Percentiles rank a stretch among this genome's conserved stretches.
Conservation (phyloP, 352 stramenopile genomes). For the Pythium insidiosum region DNA sequence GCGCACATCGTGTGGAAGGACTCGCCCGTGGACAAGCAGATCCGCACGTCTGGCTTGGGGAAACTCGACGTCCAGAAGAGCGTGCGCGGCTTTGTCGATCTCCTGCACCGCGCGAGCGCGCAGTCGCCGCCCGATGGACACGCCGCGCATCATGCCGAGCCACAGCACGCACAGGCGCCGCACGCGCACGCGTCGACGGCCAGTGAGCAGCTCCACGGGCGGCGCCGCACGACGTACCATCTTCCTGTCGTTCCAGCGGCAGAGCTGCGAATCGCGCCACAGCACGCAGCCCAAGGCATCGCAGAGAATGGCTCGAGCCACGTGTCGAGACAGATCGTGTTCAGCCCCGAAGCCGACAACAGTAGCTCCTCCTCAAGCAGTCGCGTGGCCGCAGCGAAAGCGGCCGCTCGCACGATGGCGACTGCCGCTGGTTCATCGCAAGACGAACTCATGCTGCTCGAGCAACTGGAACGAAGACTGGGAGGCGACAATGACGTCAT, state of each 20-base stretch:
- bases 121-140: conserved; percentile 27
- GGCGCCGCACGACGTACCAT: too few species aligned
- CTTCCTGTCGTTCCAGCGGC: too few species aligned
- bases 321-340: conserved; percentile 44
- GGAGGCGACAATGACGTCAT: conserved; percentile 7
- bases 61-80: conserved; percentile 58
- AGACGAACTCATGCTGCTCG: conserved; percentile 55
- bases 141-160: too few species aligned
- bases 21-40: conserved; percentile 71
- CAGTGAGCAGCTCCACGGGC: too few species aligned
- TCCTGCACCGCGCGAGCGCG: conserved; percentile 43
- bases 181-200: conserved; percentile 7
- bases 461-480: conserved; percentile 24
- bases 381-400: not conserved
- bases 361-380: not conserved
- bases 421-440: conserved; percentile 25
- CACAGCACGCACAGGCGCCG: too few species aligned
- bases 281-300: too few species aligned
- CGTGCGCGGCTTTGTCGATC: conserved; percentile 63
- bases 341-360: conserved; percentile 23
- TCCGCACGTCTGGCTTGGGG: conserved; percentile 58
- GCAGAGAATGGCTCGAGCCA: too few species aligned
- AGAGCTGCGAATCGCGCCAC: too few species aligned
- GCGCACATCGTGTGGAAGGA: conserved; percentile 70
- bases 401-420: not conserved